Evolutionary conservation across 345 rosid genomes (phyloP), one percentile per base, ranked within the genome.

Genomic region (Populus davidiana): DNA sequence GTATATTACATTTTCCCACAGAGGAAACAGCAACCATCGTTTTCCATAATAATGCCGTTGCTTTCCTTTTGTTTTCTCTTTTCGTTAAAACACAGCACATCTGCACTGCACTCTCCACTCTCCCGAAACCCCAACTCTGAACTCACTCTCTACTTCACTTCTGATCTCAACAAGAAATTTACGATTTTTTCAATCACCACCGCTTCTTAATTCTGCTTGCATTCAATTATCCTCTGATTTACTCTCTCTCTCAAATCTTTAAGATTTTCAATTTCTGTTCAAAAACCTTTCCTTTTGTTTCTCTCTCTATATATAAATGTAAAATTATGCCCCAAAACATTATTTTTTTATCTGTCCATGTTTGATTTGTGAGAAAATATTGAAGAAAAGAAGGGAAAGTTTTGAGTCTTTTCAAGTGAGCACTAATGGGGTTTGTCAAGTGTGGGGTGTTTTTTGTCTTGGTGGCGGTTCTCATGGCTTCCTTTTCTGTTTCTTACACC

Each of bases 401-500:
- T 74, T 79, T 23, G 11, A 62, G 25, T 69, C 68, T 52, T 18
- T 39, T n/a, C 21, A 1, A 62, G 36, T 61, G 29, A 69, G 17
- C 43, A 27, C 66, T 20, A 70, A 90, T 90, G 93, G 85, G 88
- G 73, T 87, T 64, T 76, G 77, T 33, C 72, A 86, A 78, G 77
- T 35, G 80, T 77, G 43, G 84, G 71, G 35, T 78, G 79, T 4
- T 77, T 31, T 72, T 72, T 83, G 82, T 82, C 68, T 76, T 89
- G 81, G 78, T 54, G 66, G 52, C 78, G 66, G 82, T 85, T 25
- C 77, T 83, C 66, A 79, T 84, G 78, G 71, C 81, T 73, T 87
- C 91, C 10, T 80, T 89, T 78, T 85, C 83, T 14, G 52, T 80
- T 80, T 89, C 88, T 59, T 17, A 39, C 14, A 89, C 94, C 63